A percentile compares a stretch with the other conserved stretches of the same genome.
phyloP scores from a whole-genome alignment of 805 yeast species.

The Spathaspora hagerdaliae region DNA sequence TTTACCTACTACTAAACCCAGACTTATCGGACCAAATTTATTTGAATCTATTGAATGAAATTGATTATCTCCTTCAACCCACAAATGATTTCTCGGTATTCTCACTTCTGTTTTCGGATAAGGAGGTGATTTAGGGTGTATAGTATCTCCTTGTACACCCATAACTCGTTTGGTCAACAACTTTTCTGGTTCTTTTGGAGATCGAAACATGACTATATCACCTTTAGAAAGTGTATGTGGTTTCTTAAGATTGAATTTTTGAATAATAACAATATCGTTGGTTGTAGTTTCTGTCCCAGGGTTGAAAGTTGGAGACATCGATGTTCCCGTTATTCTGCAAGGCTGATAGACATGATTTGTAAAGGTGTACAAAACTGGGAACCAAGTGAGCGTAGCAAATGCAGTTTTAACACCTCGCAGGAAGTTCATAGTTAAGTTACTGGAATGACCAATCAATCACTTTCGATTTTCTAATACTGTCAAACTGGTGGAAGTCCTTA shows the following conservation, averaged over 20 bases:
- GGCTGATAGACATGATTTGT: constrained; percentile 70
- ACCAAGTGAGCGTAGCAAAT: constrained; percentile 49
- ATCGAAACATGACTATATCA: constrained; percentile 72
- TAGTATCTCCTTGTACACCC: constrained; percentile 68
- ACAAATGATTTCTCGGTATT: constrained; percentile 76
- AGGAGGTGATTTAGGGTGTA: constrained; percentile 53
- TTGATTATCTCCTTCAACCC: constrained; percentile 94
- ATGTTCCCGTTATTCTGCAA: constrained; percentile 70
- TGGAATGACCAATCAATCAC: not conserved
- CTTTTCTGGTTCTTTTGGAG: constrained; percentile 76
- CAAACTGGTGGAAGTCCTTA: not conserved
- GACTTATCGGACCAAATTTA: constrained; percentile 82
- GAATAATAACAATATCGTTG: constrained; percentile 62
- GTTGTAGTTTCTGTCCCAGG: constrained; percentile 48
- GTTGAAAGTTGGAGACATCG: constrained; percentile 89
- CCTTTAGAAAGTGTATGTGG: constrained; percentile 49
- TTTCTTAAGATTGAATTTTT: constrained; percentile 55
- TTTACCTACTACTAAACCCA: constrained; percentile 76
- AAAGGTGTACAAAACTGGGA: constrained; percentile 70
- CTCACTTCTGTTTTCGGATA: constrained; percentile 61
- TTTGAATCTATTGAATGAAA: constrained; percentile 80
- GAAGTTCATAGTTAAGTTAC: constrained; percentile 2
- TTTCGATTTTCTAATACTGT: too few relatives aligned
- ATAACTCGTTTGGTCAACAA: constrained; percentile 77
- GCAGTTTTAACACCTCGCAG: constrained; percentile 17